Conservation (phyloP, 768 basidiomycete species). For the Lentinus tigrinus region DNA sequence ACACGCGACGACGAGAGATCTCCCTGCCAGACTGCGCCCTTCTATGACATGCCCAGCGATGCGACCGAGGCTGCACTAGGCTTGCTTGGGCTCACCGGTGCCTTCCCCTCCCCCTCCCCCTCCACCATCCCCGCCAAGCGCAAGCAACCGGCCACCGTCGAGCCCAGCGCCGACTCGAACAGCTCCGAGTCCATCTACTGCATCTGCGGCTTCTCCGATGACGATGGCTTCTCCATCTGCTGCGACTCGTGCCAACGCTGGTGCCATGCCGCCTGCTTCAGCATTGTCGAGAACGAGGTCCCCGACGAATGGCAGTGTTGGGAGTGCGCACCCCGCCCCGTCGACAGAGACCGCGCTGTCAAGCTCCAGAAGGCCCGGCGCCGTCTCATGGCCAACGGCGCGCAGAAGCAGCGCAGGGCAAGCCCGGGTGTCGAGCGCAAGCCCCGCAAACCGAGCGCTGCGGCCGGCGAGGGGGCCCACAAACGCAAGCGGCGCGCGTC, state of each 20-base stretch:
- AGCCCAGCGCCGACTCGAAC: slow-evolving; percentile 17
- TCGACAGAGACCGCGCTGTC: slow-evolving; percentile 49
- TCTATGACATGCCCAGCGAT: slow-evolving; percentile 46
- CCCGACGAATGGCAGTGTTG: slow-evolving; percentile 82
- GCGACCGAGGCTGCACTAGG: slow-evolving; percentile 60
- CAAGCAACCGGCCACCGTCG: slow-evolving; percentile 17
- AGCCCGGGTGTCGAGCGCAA: slow-evolving; percentile 41
- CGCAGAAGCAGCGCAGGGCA: slow-evolving; percentile 30
- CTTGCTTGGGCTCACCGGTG: slow-evolving; percentile 49
- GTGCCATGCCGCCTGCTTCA: slow-evolving; percentile 83
- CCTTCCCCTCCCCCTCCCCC: slow-evolving; percentile 27
- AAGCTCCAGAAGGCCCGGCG: slow-evolving; percentile 43
- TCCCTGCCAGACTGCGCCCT: background rate
- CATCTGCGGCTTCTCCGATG: slow-evolving; percentile 70
- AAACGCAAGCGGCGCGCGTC: slow-evolving; percentile 41
- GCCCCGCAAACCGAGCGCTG: slow-evolving; percentile 33
- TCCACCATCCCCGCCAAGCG: slow-evolving; percentile 45
- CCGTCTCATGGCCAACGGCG: slow-evolving; percentile 30
- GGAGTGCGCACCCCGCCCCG: slow-evolving; percentile 52
- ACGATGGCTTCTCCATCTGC: slow-evolving; percentile 84
- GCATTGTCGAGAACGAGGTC: slow-evolving; percentile 53
- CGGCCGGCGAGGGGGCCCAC: slow-evolving; percentile 34
- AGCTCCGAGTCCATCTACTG: slow-evolving; percentile 59
- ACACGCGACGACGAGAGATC: background rate
- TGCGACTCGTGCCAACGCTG: slow-evolving; percentile 82